phyloP scores from a whole-genome alignment of 306 rosid genomes.

The Trifolium subterraneum region DNA sequence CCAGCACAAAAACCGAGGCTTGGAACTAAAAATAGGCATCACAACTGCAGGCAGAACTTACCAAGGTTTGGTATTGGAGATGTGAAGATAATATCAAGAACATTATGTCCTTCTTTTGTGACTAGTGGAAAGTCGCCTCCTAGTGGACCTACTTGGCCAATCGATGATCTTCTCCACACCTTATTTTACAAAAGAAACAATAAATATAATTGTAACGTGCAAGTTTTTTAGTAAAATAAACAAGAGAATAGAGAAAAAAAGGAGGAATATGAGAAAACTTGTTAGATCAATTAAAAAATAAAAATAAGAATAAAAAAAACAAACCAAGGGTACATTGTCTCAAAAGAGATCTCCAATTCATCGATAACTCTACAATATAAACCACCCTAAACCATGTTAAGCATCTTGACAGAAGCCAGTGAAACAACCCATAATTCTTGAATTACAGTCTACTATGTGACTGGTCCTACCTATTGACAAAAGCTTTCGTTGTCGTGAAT shows the following conservation, averaged over 20 bases:
- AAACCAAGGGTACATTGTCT: background rate
- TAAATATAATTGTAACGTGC: slow-evolving; percentile 24
- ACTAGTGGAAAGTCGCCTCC: slow-evolving; percentile 84
- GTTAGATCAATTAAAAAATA: background rate
- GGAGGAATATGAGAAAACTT: background rate
- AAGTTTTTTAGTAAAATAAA: background rate
- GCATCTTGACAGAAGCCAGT: no score
- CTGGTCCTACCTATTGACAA: background rate
- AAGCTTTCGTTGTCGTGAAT: background rate
- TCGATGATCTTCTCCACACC: slow-evolving; percentile 90
- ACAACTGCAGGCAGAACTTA: slow-evolving; percentile 37
- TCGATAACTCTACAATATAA: no score
- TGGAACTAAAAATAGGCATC: slow-evolving; percentile 26
- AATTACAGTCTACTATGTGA: background rate
- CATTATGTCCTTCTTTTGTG: slow-evolving; percentile 80
- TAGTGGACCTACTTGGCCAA: slow-evolving; percentile 75
- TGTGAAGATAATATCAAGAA: slow-evolving; percentile 86
- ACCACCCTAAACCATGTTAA: no score
- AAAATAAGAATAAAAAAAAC: no score
- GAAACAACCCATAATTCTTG: no score
- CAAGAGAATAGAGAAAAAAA: slow-evolving; percentile 2
- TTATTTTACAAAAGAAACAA: slow-evolving; percentile 42
- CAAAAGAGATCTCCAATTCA: background rate
- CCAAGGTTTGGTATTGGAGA: slow-evolving; percentile 84
- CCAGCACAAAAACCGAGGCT: slow-evolving; percentile 8